These are phyloP conservation scores for Prunus persica DNA, from an alignment of 306 rosid species.

Conservation along the genomic window DNA sequence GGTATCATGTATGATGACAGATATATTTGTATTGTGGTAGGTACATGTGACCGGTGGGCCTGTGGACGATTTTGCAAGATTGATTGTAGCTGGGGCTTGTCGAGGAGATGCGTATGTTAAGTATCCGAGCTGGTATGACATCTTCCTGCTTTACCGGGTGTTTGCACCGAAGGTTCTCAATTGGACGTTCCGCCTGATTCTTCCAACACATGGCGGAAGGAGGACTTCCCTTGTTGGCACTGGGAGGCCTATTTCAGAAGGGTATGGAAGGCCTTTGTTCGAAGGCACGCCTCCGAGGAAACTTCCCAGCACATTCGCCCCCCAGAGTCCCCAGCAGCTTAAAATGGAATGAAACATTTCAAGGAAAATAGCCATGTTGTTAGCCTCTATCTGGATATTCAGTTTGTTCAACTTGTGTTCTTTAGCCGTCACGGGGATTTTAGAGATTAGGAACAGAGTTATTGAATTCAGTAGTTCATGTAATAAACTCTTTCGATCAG, in stretches of 20 bases:
- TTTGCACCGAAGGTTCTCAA: conserved; percentile 67
- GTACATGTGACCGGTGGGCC: conserved; percentile 55
- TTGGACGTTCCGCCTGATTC: conserved; percentile 63
- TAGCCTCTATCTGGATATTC: neutral
- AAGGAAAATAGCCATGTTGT: neutral
- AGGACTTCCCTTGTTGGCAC: conserved; percentile 60
- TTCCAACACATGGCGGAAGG: conserved; percentile 42
- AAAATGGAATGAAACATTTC: conserved; percentile 34
- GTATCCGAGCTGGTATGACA: conserved; percentile 80
- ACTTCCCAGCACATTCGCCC: conserved; percentile 11
- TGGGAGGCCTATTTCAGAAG: conserved; percentile 45
- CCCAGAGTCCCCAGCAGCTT: conserved; percentile 33
- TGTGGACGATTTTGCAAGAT: conserved; percentile 67
- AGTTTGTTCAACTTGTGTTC: neutral
- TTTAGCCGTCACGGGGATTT: neutral
- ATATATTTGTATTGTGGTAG: conserved; percentile 24
- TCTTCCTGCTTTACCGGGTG: conserved; percentile 61
- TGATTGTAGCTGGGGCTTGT: conserved; percentile 78
- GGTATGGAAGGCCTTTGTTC: conserved; percentile 22
- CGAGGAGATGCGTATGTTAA: conserved; percentile 66
- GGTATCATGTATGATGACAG: neutral
- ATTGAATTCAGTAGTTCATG: conserved; percentile 2
- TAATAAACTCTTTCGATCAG: neutral
- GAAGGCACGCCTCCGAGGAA: conserved; percentile 45
- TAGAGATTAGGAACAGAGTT: neutral